Evolutionary conservation across 441 rosid species (phyloP).

Genomic region (Gossypium aridum): DNA sequence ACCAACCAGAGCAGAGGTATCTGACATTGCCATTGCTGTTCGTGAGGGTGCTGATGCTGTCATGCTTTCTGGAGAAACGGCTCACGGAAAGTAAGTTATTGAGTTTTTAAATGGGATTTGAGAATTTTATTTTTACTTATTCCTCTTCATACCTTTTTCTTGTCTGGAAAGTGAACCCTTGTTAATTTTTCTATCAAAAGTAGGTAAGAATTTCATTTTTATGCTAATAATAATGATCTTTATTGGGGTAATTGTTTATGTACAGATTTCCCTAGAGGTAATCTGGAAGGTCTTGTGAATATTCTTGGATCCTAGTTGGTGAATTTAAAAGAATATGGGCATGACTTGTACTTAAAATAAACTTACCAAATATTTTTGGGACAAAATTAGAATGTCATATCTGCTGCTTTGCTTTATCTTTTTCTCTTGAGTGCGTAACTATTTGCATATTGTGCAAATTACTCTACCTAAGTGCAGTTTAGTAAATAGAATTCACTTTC

Average conservation of each 20-base stretch:
- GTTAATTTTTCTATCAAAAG: background rate
- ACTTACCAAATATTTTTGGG: background rate
- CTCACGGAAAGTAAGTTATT: conserved; percentile 84
- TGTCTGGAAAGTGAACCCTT: background rate
- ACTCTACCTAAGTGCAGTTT: background rate
- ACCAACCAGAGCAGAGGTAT: conserved; percentile 96
- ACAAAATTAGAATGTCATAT: background rate
- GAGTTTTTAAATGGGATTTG: background rate
- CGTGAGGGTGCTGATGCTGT: conserved; percentile 97
- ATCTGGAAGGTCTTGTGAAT: background rate
- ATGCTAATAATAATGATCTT: background rate
- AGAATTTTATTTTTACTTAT: background rate
- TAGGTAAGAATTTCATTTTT: background rate
- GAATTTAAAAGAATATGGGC: background rate
- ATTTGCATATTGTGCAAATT: background rate
- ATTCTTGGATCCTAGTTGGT: background rate
- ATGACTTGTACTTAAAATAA: background rate
- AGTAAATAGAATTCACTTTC: conserved; percentile 8
- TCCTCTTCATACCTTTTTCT: background rate
- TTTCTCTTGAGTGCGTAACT: background rate
- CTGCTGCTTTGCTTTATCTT: background rate
- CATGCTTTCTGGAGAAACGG: conserved; percentile 99
- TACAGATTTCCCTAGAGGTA: background rate
- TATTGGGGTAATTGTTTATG: background rate
- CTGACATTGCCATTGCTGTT: conserved; percentile 96